Conservation (phyloP, 2,329 filamentous ascomycete species). For the Botrytis byssoidea region DNA sequence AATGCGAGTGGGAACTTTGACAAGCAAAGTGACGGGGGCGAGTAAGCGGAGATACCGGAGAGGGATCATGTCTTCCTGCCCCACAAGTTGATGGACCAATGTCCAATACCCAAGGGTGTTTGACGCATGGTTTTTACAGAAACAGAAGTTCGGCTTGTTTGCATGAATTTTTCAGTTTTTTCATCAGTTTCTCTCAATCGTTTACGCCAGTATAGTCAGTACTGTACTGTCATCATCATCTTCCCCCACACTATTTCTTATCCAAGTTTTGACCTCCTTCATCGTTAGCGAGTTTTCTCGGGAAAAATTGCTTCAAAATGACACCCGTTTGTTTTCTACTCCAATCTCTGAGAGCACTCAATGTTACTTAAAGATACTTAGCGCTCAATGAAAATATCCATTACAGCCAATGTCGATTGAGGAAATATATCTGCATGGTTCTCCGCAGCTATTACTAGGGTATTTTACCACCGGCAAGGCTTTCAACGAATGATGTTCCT, state of each 20-base stretch:
- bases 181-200: not conserved
- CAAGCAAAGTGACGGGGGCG: not conserved
- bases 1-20: not conserved
- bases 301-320: not conserved
- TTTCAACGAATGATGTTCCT: not conserved
- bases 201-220: not conserved
- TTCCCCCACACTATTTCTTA: not conserved
- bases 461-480: not conserved
- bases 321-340: not conserved
- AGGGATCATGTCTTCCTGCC: not conserved
- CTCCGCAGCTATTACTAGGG: slow-evolving; percentile 7
- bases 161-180: not conserved
- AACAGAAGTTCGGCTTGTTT: not conserved
- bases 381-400: not conserved
- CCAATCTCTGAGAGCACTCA: not conserved
- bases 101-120: not conserved
- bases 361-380: not conserved
- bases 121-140: not conserved
- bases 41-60: not conserved
- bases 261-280: not conserved
- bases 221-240: not conserved
- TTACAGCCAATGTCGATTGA: not conserved
- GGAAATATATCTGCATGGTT: not conserved
- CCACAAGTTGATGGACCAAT: slow-evolving; percentile 1
- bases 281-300: not conserved